Conservation (phyloP, 179 eudicot genomes). For the Nepenthes alata region DNA sequence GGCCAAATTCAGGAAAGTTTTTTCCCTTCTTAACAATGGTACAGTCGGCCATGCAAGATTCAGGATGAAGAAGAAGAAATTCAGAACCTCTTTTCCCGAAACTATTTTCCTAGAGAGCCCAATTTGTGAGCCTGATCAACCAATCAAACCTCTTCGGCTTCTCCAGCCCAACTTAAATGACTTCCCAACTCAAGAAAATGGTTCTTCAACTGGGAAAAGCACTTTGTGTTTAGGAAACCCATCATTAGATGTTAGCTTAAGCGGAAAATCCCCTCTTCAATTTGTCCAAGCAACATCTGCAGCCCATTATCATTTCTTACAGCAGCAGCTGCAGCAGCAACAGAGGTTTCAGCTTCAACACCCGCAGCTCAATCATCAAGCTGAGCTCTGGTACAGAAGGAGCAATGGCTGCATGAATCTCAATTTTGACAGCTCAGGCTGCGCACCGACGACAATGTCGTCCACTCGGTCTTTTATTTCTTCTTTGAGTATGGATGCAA, state of each 20-base stretch:
- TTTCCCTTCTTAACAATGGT: slow-evolving; percentile 36
- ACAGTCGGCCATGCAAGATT: slow-evolving; percentile 48
- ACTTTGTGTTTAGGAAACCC: slow-evolving; percentile 30
- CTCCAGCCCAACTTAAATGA: slow-evolving; percentile 23
- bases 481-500: slow-evolving; percentile 84
- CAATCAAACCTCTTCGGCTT: slow-evolving; percentile 24
- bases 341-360: slow-evolving; percentile 17
- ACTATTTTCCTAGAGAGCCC: slow-evolving; percentile 30
- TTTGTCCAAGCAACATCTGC: slow-evolving; percentile 18
- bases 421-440: slow-evolving; percentile 61
- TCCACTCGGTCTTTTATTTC: slow-evolving; percentile 78
- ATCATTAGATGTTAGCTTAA: slow-evolving; percentile 22
- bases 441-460: slow-evolving; percentile 71
- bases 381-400: slow-evolving; percentile 34
- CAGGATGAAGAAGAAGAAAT: slow-evolving; percentile 30
- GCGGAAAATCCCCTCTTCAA: slow-evolving; percentile 27
- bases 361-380: slow-evolving; percentile 21
- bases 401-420: slow-evolving; percentile 67
- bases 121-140: slow-evolving; percentile 4
- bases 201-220: slow-evolving; percentile 28
- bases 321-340: slow-evolving; percentile 20
- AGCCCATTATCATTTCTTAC: slow-evolving; percentile 23
- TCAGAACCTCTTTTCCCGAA: slow-evolving; percentile 28
- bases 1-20: slow-evolving; percentile 46
- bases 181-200: slow-evolving; percentile 19